Evolutionary conservation across 441 rosid genomes (phyloP), one percentile per base, ranked within the genome.

Genomic region (Heliophila coronopifolia): DNA sequence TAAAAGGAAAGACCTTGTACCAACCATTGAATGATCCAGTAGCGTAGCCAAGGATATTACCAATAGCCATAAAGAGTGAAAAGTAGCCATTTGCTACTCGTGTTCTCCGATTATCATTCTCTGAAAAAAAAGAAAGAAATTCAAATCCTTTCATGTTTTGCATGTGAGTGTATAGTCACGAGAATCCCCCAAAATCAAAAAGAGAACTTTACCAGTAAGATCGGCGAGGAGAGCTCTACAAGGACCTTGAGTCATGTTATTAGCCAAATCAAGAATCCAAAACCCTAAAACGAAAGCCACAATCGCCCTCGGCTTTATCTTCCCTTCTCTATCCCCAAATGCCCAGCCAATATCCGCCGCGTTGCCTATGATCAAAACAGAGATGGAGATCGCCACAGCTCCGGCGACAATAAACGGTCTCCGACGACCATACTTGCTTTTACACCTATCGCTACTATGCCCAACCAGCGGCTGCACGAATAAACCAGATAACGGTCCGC

Each of bases 31-130:
- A 85, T 43, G 96, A 52, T 57, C 98, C 95, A 40, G 96, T 80
- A 61, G 98, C 96, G 67, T 69, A 92, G 35, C 96, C 98, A 76
- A 87, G 87, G 69, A 87, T 35, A 61, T 85, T 92, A 17, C 99
- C 97, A 35, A 92, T 57, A 32, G 99, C 95, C 99, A 85, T 92
- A 66, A 80, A 92, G 10, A 92, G 69, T 15, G 95, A 88, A 68
- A 92, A 88, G 79, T 85, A 92, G 42, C 95, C 95, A 65, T 88
- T 88, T 62, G 99, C 99, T 54, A 88, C 99, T 54, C 94, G 66
- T 35, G 83, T 88, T 66, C 94, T 85, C 19, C 94, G 77, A 51
- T 83, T 86, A 66, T 92, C 99, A 76, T 80, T 86, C 48, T 81
- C 95, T 92, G 73, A 50, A 65, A 74, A 20, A 43, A 54, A 39